Percentiles rank a stretch among this genome's conserved stretches.
Evolutionary conservation across 2,329 filamentous ascomycete genomes (phyloP).

Genomic region (Apiospora aurea): DNA sequence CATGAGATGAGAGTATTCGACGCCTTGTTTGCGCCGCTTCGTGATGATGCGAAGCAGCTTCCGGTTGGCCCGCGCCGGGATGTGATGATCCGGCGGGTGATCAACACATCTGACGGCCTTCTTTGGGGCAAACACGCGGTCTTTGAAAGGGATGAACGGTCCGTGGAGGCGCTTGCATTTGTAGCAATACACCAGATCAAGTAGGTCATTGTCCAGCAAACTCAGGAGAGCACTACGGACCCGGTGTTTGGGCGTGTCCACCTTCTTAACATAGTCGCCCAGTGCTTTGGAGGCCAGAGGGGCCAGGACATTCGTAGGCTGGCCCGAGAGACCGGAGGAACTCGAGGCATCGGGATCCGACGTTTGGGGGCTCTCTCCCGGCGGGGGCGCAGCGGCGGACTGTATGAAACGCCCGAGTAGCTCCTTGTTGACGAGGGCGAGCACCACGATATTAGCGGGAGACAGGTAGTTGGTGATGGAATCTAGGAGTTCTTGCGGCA

Average conservation of each 20-base stretch:
- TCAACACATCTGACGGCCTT: slow-evolving; percentile 33
- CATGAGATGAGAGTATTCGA: slow-evolving; percentile 32
- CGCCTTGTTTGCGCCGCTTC: slow-evolving; percentile 33
- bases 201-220: slow-evolving; percentile 34
- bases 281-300: slow-evolving; percentile 27
- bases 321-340: background rate
- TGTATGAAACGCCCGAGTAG: slow-evolving; percentile 33
- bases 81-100: slow-evolving; percentile 35
- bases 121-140: slow-evolving; percentile 31
- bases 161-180: slow-evolving; percentile 36
- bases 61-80: slow-evolving; percentile 36
- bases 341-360: slow-evolving; percentile 17
- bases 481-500: slow-evolving; percentile 38
- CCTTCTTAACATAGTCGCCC: slow-evolving; percentile 30
- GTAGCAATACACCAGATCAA: slow-evolving; percentile 37
- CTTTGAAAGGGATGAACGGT: slow-evolving; percentile 34
- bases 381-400: slow-evolving; percentile 24
- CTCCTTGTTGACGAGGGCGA: slow-evolving; percentile 39
- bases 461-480: slow-evolving; percentile 34
- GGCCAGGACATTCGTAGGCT: background rate
- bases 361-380: slow-evolving; percentile 17
- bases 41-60: slow-evolving; percentile 36
- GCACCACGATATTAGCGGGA: slow-evolving; percentile 31
- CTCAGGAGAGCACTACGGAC: slow-evolving; percentile 34
- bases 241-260: slow-evolving; percentile 30